Percentiles rank a stretch among this genome's conserved stretches.
Evolutionary conservation across 176 grass and related monocot species (phyloP).

Genomic region (Carex pumila): DNA sequence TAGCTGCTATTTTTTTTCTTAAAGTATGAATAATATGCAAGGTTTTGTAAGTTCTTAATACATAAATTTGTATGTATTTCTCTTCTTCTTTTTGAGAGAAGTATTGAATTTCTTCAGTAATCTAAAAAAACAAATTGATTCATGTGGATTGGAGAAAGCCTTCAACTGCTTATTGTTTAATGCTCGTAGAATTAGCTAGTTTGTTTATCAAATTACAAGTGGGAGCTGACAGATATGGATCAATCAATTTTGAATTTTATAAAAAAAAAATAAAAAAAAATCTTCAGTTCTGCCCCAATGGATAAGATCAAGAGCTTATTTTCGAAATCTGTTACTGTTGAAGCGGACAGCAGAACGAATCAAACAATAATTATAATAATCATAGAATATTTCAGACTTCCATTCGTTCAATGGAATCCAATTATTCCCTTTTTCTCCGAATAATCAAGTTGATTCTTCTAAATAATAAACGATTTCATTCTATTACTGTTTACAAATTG

Average conservation of each 20-base stretch:
- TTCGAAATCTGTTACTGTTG: neutral
- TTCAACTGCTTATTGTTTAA: conserved; percentile 1
- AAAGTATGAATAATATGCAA: neutral
- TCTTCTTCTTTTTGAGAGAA: too few species aligned
- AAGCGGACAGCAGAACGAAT: neutral
- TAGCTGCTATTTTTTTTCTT: neutral
- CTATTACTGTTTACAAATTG: neutral
- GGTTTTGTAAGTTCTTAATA: neutral
- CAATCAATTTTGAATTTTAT: neutral
- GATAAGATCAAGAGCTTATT: neutral
- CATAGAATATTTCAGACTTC: neutral
- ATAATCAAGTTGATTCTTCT: neutral
- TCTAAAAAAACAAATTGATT: neutral
- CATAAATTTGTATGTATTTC: too few species aligned
- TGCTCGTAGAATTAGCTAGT: neutral
- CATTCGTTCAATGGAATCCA: neutral
- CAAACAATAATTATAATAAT: neutral
- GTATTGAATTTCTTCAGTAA: too few species aligned
- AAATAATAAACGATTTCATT: neutral
- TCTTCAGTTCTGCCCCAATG: neutral
- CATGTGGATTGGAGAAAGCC: neutral
- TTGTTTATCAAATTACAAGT: neutral
- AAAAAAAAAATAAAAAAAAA: neutral
- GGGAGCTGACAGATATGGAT: conserved; percentile 5
- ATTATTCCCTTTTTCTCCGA: neutral